phyloP scores from a whole-genome alignment of 148 eudicot genomes.

The Polygonum aviculare region DNA sequence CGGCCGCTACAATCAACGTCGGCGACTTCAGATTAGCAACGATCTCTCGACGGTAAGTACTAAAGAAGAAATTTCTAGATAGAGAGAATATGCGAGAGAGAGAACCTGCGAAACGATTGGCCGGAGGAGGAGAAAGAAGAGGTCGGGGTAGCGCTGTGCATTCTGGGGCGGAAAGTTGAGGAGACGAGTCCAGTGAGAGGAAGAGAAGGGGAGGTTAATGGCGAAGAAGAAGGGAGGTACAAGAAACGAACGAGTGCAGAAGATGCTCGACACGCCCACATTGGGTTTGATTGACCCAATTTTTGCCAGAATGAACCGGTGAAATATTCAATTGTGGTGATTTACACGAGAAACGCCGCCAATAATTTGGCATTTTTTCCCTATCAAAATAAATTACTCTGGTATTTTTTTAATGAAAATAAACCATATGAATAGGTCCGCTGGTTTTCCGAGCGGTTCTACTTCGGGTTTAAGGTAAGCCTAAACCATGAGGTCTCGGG shows the following conservation, averaged over 20 bases:
- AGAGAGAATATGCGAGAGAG: neutral
- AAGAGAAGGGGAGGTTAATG: slow-evolving; percentile 3
- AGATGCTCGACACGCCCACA: neutral
- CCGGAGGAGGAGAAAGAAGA: slow-evolving; percentile 25
- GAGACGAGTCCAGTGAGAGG: slow-evolving; percentile 1
- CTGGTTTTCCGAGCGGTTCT: too few species aligned
- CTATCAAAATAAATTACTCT: too few species aligned
- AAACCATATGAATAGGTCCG: too few species aligned
- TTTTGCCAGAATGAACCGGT: neutral
- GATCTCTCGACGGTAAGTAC: neutral
- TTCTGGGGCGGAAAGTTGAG: neutral
- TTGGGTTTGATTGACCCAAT: neutral
- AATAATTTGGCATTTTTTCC: neutral
- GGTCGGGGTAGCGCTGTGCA: slow-evolving; percentile 2
- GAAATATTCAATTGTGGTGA: neutral
- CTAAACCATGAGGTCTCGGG: too few species aligned
- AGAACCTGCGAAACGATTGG: slow-evolving; percentile 24
- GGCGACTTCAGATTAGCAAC: neutral
- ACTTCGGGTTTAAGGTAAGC: too few species aligned
- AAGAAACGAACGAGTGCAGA: neutral
- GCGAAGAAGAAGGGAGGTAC: neutral
- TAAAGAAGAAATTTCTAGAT: neutral
- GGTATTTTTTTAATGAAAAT: too few species aligned
- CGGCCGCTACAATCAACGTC: slow-evolving; percentile 8
- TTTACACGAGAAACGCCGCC: neutral